Percentiles rank a stretch among this genome's conserved stretches.
phyloP scores from a whole-genome alignment of 1,284 basidiomycete genomes.

The Sanguinoderma infundibulare region DNA sequence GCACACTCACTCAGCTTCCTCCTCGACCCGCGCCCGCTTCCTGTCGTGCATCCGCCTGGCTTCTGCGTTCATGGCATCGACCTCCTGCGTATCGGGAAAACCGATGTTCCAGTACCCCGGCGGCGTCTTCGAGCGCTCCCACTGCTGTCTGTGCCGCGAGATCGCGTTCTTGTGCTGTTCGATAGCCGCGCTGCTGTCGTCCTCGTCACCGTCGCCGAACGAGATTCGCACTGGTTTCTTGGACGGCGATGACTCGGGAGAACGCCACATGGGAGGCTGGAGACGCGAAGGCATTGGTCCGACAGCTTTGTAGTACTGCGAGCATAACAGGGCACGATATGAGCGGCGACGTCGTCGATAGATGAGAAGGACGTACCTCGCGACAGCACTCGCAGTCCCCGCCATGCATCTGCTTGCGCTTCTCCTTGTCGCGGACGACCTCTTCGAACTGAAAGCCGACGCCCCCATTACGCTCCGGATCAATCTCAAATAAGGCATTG shows the following conservation, averaged over 20 bases:
- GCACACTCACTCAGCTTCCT: slow-evolving; percentile 54
- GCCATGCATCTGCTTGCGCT: slow-evolving; percentile 71
- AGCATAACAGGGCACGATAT: not conserved
- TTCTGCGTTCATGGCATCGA: slow-evolving; percentile 69
- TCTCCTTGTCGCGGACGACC: slow-evolving; percentile 73
- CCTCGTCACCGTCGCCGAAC: slow-evolving; percentile 13
- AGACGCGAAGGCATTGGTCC: slow-evolving; percentile 70
- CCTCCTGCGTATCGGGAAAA: slow-evolving; percentile 86
- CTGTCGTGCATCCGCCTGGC: slow-evolving; percentile 74
- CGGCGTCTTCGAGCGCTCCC: slow-evolving; percentile 76
- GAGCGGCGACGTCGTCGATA: not conserved
- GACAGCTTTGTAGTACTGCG: slow-evolving; percentile 80
- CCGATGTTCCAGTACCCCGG: slow-evolving; percentile 89
- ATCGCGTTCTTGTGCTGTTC: slow-evolving; percentile 72
- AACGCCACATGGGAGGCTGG: slow-evolving; percentile 72
- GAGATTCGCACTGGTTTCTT: slow-evolving; percentile 30
- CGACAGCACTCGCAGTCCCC: slow-evolving; percentile 86
- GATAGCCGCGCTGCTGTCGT: slow-evolving; percentile 32
- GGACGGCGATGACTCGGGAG: slow-evolving; percentile 47
- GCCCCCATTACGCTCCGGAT: slow-evolving; percentile 70
- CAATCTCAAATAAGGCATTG: slow-evolving; percentile 70
- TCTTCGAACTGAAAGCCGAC: slow-evolving; percentile 72
- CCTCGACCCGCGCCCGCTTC: slow-evolving; percentile 60
- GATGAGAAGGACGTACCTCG: slow-evolving; percentile 56
- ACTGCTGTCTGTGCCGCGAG: slow-evolving; percentile 79